Evolutionary conservation across 257 asterid genomes (phyloP).

Genomic region (Coffea canephora): DNA sequence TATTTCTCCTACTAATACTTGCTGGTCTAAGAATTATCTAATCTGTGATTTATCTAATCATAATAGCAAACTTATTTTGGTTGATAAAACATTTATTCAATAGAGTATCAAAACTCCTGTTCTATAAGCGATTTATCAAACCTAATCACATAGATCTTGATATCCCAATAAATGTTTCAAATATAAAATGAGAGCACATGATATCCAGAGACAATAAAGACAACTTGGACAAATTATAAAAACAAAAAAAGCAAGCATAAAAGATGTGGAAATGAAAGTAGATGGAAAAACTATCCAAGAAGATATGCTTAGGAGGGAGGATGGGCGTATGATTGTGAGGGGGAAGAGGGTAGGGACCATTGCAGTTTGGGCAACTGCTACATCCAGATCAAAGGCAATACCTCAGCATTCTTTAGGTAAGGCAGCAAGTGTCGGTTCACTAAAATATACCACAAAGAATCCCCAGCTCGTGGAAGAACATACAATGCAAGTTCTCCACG

Average conservation of each 20-base stretch:
- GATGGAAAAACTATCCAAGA: neutral
- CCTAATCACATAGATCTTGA: neutral
- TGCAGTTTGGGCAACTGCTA: neutral
- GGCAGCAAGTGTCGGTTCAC: conserved; percentile 91
- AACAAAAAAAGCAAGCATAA: neutral
- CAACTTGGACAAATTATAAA: neutral
- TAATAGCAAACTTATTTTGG: neutral
- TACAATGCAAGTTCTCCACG: conserved; percentile 92
- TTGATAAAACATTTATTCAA: neutral
- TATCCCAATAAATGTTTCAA: neutral
- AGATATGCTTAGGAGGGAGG: neutral
- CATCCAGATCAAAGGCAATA: conserved; percentile 21
- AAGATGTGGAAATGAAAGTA: neutral
- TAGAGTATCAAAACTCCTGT: neutral
- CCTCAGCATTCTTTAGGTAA: conserved; percentile 86
- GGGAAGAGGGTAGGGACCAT: neutral
- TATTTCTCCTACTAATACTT: neutral
- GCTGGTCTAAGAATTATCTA: neutral
- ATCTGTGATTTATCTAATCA: neutral
- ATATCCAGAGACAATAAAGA: neutral
- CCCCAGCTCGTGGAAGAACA: conserved; percentile 98
- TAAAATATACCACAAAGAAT: conserved; percentile 90
- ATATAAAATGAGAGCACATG: neutral
- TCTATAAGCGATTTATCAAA: neutral
- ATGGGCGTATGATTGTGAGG: neutral